Evolutionary conservation across 257 asterid genomes (phyloP).

Genomic region (Fraxinus cuspidata): DNA sequence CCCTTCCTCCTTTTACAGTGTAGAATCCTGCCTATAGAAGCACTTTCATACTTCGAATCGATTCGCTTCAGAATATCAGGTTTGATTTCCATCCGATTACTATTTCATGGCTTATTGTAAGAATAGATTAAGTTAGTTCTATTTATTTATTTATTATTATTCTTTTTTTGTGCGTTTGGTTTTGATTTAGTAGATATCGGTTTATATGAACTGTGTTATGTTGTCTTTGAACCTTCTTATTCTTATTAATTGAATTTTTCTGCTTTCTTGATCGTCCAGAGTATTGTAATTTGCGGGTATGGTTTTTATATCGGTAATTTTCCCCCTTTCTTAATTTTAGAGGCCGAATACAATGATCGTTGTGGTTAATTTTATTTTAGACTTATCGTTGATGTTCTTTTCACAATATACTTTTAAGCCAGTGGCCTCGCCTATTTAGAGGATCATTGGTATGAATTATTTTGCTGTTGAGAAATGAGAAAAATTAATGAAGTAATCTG

Average conservation of each 20-base stretch:
- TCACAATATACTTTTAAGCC: not conserved
- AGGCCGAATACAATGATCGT: not conserved
- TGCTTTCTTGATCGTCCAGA: not conserved
- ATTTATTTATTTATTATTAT: no score
- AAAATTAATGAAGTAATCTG: no score
- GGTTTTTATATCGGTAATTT: not conserved
- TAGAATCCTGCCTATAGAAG: not conserved
- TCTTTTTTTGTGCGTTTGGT: not conserved
- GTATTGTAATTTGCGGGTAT: not conserved
- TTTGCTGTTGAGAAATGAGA: no score
- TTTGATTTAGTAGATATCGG: not conserved
- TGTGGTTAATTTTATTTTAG: not conserved
- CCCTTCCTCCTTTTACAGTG: not conserved
- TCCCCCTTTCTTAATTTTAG: not conserved
- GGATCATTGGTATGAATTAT: not conserved
- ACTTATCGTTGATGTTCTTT: not conserved
- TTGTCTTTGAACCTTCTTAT: not conserved
- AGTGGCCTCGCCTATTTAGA: not conserved
- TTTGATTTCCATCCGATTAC: not conserved
- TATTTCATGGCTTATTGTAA: not conserved
- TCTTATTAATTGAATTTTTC: not conserved
- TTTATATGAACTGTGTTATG: not conserved
- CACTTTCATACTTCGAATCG: not conserved
- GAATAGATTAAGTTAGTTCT: not conserved
- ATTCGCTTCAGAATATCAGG: not conserved